Evolutionary conservation across 75 land plant genomes (phyloP).

Genomic region (Pseudotsuga menziesii): DNA sequence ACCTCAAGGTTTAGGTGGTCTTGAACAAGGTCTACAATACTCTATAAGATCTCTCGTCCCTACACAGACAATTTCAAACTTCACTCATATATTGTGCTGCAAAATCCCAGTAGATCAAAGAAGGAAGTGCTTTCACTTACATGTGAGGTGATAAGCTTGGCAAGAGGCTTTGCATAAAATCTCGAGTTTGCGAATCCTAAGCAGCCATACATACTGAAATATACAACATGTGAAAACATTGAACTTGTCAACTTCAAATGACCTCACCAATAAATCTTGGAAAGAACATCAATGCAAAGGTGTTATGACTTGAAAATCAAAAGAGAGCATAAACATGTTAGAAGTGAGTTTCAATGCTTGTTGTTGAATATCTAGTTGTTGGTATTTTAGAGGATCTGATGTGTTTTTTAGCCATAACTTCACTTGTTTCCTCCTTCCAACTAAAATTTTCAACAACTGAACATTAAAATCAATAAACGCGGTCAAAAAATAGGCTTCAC

Average conservation of each 20-base stretch:
- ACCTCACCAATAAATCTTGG: not conserved
- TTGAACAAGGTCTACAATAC: conserved; percentile 95
- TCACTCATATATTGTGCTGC: not conserved
- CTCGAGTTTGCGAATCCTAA: conserved; percentile 93
- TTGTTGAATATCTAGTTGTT: conserved; percentile 93
- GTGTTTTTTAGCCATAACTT: conserved; percentile 76
- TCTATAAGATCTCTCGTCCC: conserved; percentile 93
- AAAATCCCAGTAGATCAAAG: not conserved
- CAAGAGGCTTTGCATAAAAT: conserved; percentile 98
- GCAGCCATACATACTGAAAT: conserved; percentile 94
- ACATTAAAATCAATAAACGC: not conserved
- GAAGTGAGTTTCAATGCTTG: conserved; percentile 99
- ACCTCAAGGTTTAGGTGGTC: conserved; percentile 86
- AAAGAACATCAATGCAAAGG: not conserved
- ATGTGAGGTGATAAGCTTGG: conserved; percentile 89
- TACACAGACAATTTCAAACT: conserved; percentile 17
- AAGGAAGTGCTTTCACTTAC: conserved; percentile 27
- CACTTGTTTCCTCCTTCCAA: conserved; percentile 78
- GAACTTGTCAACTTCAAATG: not conserved
- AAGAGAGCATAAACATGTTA: conserved; percentile 53
- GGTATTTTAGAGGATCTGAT: conserved; percentile 60
- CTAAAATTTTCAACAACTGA: conserved; percentile 76
- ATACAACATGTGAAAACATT: not conserved
- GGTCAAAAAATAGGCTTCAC: not conserved
- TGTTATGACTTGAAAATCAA: not conserved